Evolutionary conservation across 805 yeast genomes (phyloP).

Genomic region (Sugiyamaella lignohabitans): DNA sequence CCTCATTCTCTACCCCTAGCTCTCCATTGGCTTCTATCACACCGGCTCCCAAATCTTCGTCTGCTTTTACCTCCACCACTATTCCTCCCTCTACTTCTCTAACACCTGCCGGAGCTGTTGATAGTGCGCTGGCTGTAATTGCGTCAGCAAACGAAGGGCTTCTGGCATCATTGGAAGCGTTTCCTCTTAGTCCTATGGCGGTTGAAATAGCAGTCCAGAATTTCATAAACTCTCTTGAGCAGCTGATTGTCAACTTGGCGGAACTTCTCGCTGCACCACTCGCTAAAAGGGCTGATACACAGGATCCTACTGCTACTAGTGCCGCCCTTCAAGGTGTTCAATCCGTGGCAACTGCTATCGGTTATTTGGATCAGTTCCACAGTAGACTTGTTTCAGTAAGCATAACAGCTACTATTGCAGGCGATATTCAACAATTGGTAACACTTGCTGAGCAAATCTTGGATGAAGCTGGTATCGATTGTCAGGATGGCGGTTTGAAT

Average conservation of each 20-base stretch:
- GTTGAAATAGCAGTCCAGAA: not conserved
- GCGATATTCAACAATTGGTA: not conserved
- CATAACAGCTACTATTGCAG: not conserved
- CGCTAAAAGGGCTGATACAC: not conserved
- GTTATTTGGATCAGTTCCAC: not conserved
- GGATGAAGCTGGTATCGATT: not conserved
- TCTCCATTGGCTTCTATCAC: not conserved
- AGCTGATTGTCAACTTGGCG: not conserved
- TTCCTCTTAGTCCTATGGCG: not conserved
- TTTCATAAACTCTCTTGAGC: not conserved
- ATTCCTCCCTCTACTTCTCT: not conserved
- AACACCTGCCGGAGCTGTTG: not conserved
- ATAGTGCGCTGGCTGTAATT: not conserved
- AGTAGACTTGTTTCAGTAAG: not conserved
- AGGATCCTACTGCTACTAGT: not conserved
- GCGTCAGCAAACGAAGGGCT: not conserved
- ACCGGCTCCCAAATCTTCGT: not conserved
- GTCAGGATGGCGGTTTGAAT: not conserved
- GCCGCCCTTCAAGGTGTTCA: not conserved
- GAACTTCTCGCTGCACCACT: not conserved
- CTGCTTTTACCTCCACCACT: no score
- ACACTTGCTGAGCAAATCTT: not conserved
- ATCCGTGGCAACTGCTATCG: not conserved
- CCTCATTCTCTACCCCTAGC: not conserved
- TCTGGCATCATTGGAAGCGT: not conserved